Evolutionary conservation across 257 asterid genomes (phyloP), one percentile per base, ranked within the genome.

Genomic region (Catharanthus roseus): DNA sequence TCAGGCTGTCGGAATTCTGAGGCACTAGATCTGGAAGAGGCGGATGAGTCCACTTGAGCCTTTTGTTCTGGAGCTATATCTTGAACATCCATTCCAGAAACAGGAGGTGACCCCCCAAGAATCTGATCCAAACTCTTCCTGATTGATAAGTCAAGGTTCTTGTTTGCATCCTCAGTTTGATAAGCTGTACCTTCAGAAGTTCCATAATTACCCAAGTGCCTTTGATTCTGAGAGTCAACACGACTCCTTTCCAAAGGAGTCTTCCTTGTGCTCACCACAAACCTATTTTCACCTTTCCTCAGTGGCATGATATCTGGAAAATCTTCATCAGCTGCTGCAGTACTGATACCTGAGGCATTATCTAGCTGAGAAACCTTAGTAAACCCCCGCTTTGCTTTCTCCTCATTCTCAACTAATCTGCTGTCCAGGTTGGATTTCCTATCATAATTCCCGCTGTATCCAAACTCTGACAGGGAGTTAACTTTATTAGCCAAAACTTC

Each of bases 271-370:
- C 82, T 78, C 65, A 78, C 74, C 5, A 75, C 76, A 74, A 74
- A 74, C 74, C 67, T 74, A 77, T 81, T 83, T 76, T 78, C 84
- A 64, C 75, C 82, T 67, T 77, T 62, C 58, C 82, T 79, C 60
- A 55, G 69, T 10, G 83, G 85, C 77, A 78, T 74, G 62, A 74
- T 79, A 61, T 84, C 84, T 31, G 81, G 81, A 57, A 80, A 77
- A 68, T 73, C 77, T 78, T 75, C 82, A 36, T 77, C 74, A 65
- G 80, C 69, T 12, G 77, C 80, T 28, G 70, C 61, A 66, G 23
- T 73, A 50, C 74, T 75, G 39, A 69, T 38, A 74, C 73, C 77
- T 69, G 79, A 58, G 56, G 67, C 77, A 67, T 54, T 72, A 42
- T 79, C 69, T 41, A 70, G 58, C 69, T 77, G 79, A 54, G 84